Evolutionary conservation across 331 rosid species (phyloP), one percentile per base, ranked within the genome.

Genomic region (Stylosanthes scabra): DNA sequence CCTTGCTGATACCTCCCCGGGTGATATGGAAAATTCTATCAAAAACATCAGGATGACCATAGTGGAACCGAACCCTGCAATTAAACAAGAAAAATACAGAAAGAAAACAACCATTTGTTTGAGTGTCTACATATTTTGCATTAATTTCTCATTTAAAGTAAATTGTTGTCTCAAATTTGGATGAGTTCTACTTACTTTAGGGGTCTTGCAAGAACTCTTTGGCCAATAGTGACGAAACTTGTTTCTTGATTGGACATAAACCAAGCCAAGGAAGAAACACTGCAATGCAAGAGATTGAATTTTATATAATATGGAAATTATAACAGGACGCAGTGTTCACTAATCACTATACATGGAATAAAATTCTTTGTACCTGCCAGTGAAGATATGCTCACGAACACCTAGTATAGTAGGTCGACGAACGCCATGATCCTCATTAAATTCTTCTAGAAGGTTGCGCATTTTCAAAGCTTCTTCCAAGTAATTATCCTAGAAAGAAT

Each of bases 201-300:
- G 39, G 99, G 97, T 78, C 93, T 87, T 77, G 99, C 99, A 58
- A 95, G 97, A 80, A 91, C 96, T 79, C 99, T 88, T 82, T 95
- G 99, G 40, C 99, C 99, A 69, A 95, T 83, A 44, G 99, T 95
- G 75, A 95, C 99, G 67, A 95, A 95, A 81, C 97, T 90, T 58
- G 94, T 88, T 86, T 95, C 99, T 86, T 95, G 99, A 86, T 95
- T 95, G 77, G 99, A 95, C 99, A 95, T 95, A 79, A 95, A 95
- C 99, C 99, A 95, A 60, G 99, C 99, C 85, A 91, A 82, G 42
- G 99, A 95, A 46, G 99, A 95, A 49, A 95, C 99, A 91, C 99
- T 95, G 96, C 60, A 49, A n/a, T 72, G 64, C 63, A 71, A 74
- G 70, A 44, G 55, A 59, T 63, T 31, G 63, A 56, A 31, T 31